Conservation (phyloP, 805 yeast species). For the Teunomyces panamensis region DNA sequence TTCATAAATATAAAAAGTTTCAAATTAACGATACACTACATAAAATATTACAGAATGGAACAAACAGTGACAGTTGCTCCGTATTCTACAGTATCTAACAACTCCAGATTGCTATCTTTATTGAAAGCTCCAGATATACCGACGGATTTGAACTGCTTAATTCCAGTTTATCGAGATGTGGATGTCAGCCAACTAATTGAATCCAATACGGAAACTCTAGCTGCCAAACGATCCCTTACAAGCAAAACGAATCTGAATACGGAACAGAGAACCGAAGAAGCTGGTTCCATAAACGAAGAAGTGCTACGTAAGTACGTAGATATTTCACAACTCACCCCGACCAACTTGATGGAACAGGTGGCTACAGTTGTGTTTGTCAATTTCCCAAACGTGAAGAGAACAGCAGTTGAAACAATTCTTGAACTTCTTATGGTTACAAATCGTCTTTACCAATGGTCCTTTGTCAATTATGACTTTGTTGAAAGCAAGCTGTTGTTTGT, state of each 20-base stretch:
- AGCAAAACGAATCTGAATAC: background rate
- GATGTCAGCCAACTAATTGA: constrained; percentile 10
- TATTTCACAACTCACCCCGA: constrained; percentile 28
- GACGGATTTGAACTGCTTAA: background rate
- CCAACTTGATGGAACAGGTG: constrained; percentile 34
- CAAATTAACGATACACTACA: background rate
- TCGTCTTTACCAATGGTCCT: constrained; percentile 30
- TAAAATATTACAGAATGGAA: background rate
- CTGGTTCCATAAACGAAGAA: constrained; percentile 13
- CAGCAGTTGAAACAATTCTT: constrained; percentile 33
- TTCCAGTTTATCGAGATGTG: constrained; percentile 5
- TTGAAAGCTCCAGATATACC: constrained; percentile 7
- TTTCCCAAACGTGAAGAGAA: constrained; percentile 29
- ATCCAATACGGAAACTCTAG: constrained; percentile 8
- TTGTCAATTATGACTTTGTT: constrained; percentile 27
- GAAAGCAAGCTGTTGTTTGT: constrained; percentile 33
- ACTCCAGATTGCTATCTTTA: constrained; percentile 9
- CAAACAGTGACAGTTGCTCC: constrained; percentile 7
- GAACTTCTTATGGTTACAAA: constrained; percentile 11
- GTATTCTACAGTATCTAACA: constrained; percentile 6
- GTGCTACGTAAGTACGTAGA: constrained; percentile 19
- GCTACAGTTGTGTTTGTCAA: constrained; percentile 29
- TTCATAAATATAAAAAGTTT: background rate
- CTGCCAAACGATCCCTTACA: background rate
- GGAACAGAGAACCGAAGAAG: constrained; percentile 5